Percentiles rank a stretch among this genome's conserved stretches.
phyloP scores from a whole-genome alignment of 2,329 filamentous ascomycete species.

The Bimuria novae-zelandiae region DNA sequence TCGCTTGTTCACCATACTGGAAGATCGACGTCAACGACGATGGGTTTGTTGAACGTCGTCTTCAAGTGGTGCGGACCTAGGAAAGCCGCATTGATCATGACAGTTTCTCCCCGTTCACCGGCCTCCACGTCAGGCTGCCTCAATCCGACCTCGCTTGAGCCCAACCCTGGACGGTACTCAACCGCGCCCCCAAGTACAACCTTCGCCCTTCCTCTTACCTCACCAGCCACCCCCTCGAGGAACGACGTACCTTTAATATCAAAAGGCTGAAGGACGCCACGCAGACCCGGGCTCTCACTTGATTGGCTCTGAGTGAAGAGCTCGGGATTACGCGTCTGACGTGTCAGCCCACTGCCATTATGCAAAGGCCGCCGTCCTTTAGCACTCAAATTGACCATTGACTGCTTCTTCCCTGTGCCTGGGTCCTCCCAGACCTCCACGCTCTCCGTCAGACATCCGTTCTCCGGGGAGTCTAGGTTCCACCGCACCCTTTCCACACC shows the following conservation, averaged over 20 bases:
- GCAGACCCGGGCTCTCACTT: conserved; percentile 24
- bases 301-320: conserved; percentile 10
- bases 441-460: conserved; percentile 52
- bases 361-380: conserved; percentile 43
- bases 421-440: conserved; percentile 64
- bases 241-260: conserved; percentile 28
- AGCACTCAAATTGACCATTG: conserved; percentile 64
- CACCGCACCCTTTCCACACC: conserved; percentile 68
- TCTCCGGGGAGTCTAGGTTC: conserved; percentile 47
- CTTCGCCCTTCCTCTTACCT: conserved; percentile 24
- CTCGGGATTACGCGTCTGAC: conserved; percentile 26
- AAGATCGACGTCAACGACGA: conserved; percentile 81
- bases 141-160: conserved; percentile 25
- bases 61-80: conserved; percentile 64
- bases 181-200: conserved; percentile 24
- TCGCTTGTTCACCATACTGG: conserved; percentile 56
- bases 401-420: conserved; percentile 62
- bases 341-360: conserved; percentile 33
- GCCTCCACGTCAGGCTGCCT: conserved; percentile 26
- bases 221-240: conserved; percentile 25
- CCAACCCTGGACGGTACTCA: conserved; percentile 13
- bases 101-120: conserved; percentile 66
- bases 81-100: conserved; percentile 78
- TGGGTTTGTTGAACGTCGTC: conserved; percentile 74
- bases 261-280: conserved; percentile 26